phyloP scores from a whole-genome alignment of 192 early-diverging fungal genomes.

The Backusella macrospora region DNA sequence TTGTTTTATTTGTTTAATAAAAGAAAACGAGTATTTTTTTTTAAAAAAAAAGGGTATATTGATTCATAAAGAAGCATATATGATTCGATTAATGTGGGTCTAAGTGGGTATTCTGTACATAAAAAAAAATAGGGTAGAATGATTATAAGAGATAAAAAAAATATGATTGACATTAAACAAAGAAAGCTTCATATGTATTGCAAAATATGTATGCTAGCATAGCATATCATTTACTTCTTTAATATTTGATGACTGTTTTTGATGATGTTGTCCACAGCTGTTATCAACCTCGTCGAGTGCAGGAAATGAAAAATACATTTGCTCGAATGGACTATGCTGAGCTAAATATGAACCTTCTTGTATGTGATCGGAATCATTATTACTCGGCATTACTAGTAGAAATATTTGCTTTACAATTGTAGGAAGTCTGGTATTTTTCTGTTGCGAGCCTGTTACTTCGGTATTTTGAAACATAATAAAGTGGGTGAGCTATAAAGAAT shows the following conservation, averaged over 20 bases:
- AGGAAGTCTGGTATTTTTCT: conserved; percentile 20
- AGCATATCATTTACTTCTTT: not conserved
- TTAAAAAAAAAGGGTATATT: not conserved
- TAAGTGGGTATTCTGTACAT: not conserved
- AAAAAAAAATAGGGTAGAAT: not conserved
- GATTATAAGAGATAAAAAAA: not conserved
- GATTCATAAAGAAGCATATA: conserved; percentile 8
- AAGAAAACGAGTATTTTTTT: not conserved
- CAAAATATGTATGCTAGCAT: not conserved
- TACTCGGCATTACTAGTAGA: conserved; percentile 16
- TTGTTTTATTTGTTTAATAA: too few relatives aligned
- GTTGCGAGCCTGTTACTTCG: not conserved
- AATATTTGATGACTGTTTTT: not conserved
- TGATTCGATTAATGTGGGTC: not conserved
- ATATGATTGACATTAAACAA: conserved; percentile 7
- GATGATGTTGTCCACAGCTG: conserved; percentile 13
- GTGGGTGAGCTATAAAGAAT: not conserved
- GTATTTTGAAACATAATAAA: not conserved
- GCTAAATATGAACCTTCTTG: not conserved
- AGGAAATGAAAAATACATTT: conserved; percentile 25
- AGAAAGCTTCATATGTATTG: not conserved
- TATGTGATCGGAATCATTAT: not conserved
- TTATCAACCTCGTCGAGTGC: conserved; percentile 15
- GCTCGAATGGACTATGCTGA: conserved; percentile 11
- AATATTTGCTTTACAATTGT: conserved; percentile 22